Conservation (phyloP, 441 rosid genomes). For the Gossypium davidsonii region DNA sequence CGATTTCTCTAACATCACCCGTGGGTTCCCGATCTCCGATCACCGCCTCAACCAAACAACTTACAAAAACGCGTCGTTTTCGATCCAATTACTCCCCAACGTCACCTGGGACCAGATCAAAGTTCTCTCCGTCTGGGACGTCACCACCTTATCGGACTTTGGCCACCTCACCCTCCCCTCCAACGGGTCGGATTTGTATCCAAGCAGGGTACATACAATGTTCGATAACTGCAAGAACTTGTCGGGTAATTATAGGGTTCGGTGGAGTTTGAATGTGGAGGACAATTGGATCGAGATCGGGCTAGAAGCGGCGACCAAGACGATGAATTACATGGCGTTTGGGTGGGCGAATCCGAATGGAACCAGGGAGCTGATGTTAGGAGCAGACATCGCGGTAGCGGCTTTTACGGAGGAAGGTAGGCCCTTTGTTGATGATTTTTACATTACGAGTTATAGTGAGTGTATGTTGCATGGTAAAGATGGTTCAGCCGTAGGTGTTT, state of each 20-base stretch:
- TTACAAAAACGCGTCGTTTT: constrained; percentile 55
- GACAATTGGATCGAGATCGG: constrained; percentile 65
- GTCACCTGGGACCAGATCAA: constrained; percentile 62
- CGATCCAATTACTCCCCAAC: constrained; percentile 40
- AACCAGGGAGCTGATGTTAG: constrained; percentile 48
- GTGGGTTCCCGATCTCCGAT: constrained; percentile 64
- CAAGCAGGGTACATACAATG: constrained; percentile 45
- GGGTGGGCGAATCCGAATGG: constrained; percentile 78
- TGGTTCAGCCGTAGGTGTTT: constrained; percentile 67
- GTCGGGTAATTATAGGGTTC: constrained; percentile 51
- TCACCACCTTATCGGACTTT: constrained; percentile 61
- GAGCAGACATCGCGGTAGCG: constrained; percentile 70
- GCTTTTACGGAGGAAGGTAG: constrained; percentile 70
- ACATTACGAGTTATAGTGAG: constrained; percentile 58
- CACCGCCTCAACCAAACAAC: constrained; percentile 60
- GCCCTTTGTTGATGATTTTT: constrained; percentile 84
- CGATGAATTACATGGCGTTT: constrained; percentile 79
- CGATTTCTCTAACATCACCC: constrained; percentile 56
- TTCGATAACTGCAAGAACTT: constrained; percentile 73
- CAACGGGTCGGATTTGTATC: constrained; percentile 31
- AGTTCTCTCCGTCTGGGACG: constrained; percentile 68
- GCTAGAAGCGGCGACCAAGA: constrained; percentile 61
- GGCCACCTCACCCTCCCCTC: constrained; percentile 56
- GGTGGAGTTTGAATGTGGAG: constrained; percentile 76
- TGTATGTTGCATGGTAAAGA: constrained; percentile 48